Conservation (phyloP, 768 basidiomycete genomes). For the Boletus huronensis region DNA sequence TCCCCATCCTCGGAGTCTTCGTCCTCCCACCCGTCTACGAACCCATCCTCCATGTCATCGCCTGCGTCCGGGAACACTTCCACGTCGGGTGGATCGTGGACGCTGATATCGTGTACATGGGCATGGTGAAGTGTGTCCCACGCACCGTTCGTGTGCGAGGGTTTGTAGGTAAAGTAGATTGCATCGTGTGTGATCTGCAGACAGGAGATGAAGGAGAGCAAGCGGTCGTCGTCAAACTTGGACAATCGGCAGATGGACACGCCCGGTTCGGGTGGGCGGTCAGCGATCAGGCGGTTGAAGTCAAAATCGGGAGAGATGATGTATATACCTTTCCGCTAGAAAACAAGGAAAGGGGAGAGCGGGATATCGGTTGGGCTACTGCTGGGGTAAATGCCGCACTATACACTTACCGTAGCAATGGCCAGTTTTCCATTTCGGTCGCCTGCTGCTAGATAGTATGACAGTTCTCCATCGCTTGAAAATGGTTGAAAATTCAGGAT, state of each 20-base stretch:
- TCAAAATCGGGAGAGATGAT: conserved; percentile 24
- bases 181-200: conserved; percentile 55
- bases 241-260: conserved; percentile 22
- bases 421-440: conserved; percentile 37
- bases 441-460: conserved; percentile 50
- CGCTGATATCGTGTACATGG: background rate
- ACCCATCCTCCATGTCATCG: conserved; percentile 11
- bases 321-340: conserved; percentile 25
- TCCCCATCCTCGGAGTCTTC: conserved; percentile 17
- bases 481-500: conserved; percentile 25
- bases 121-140: background rate
- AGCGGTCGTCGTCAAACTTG: conserved; percentile 13
- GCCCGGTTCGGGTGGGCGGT: conserved; percentile 32
- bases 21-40: conserved; percentile 15
- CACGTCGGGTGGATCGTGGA: background rate
- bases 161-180: conserved; percentile 42
- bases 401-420: conserved; percentile 42
- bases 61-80: conserved; percentile 1
- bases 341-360: background rate
- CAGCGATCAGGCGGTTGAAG: conserved; percentile 21
- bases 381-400: background rate
- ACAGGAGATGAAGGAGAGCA: conserved; percentile 39
- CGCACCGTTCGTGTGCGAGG: background rate
- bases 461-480: conserved; percentile 19
- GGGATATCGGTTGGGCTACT: background rate